Conservation (phyloP, 1,139 yeast genomes). For the Candida sanyaensis region DNA sequence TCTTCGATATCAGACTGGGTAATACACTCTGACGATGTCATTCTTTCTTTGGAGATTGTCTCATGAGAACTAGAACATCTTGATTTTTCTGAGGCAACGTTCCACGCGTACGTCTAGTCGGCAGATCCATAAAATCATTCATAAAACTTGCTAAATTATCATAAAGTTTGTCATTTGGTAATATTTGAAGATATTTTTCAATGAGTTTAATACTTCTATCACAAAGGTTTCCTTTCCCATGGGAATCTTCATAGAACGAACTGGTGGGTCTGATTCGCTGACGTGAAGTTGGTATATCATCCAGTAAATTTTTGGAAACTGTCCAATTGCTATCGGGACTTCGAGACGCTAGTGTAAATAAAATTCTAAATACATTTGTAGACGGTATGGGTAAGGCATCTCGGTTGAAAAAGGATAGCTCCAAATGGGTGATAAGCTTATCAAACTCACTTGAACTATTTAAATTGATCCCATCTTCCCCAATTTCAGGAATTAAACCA, state of each 20-base stretch:
- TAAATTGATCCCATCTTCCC: constrained; percentile 12
- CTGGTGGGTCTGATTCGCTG: constrained; percentile 21
- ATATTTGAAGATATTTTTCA: constrained; percentile 13
- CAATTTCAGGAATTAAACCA: constrained; percentile 26
- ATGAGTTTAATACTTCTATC: constrained; percentile 23
- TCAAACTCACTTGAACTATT: constrained; percentile 32
- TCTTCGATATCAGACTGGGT: not conserved
- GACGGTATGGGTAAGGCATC: constrained; percentile 22
- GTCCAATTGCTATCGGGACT: constrained; percentile 29
- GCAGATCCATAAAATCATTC: constrained; percentile 8
- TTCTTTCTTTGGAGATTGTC: constrained; percentile 11
- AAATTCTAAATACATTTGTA: constrained; percentile 24
- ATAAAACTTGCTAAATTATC: constrained; percentile 5
- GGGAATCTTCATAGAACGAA: constrained; percentile 21
- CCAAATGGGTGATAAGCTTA: constrained; percentile 29
- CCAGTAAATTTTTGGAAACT: constrained; percentile 16
- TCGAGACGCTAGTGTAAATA: constrained; percentile 34
- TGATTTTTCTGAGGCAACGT: not conserved
- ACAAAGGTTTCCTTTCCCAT: constrained; percentile 23
- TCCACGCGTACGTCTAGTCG: not conserved
- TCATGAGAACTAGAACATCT: constrained; percentile 6
- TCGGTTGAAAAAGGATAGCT: constrained; percentile 17
- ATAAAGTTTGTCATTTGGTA: constrained; percentile 6
- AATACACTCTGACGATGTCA: not conserved
- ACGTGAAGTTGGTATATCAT: constrained; percentile 19